Evolutionary conservation across 2,329 filamentous ascomycete genomes (phyloP).

Genomic region (Xylaria sp.): DNA sequence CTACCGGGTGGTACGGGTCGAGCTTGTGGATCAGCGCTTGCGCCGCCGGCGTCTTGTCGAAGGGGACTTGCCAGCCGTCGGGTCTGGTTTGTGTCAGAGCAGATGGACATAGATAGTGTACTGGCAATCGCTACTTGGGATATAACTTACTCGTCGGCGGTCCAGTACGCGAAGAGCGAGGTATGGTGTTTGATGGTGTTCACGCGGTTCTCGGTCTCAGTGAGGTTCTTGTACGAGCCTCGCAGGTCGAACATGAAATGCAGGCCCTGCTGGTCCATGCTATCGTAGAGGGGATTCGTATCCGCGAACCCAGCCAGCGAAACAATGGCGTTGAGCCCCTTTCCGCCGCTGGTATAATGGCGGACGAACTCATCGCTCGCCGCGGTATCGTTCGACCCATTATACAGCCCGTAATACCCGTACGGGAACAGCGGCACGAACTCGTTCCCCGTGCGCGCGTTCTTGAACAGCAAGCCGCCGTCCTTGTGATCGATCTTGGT

Average conservation of each 20-base stretch:
- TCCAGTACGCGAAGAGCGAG: slow-evolving; percentile 53
- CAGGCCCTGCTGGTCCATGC: slow-evolving; percentile 48
- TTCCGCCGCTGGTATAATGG: slow-evolving; percentile 44
- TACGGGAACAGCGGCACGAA: slow-evolving; percentile 52
- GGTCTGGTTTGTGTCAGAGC: slow-evolving; percentile 43
- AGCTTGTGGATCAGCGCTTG: slow-evolving; percentile 49
- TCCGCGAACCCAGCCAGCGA: slow-evolving; percentile 49
- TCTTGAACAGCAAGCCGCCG: slow-evolving; percentile 50
- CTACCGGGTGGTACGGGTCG: slow-evolving; percentile 67
- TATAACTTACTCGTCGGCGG: slow-evolving; percentile 49
- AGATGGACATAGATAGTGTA: neutral
- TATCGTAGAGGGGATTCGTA: slow-evolving; percentile 45
- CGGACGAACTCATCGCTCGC: slow-evolving; percentile 45
- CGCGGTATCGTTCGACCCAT: slow-evolving; percentile 40
- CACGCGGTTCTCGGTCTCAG: slow-evolving; percentile 47
- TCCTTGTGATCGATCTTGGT: slow-evolving; percentile 53
- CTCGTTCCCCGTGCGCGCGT: slow-evolving; percentile 40
- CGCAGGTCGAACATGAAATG: slow-evolving; percentile 54
- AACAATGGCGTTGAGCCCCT: slow-evolving; percentile 53
- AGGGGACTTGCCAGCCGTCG: slow-evolving; percentile 61
- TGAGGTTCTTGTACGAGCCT: slow-evolving; percentile 51
- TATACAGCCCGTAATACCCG: slow-evolving; percentile 51
- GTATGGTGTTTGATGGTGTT: slow-evolving; percentile 47
- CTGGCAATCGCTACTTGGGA: neutral
- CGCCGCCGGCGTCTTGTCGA: slow-evolving; percentile 49